Evolutionary conservation across 257 asterid genomes (phyloP), one percentile per base, ranked within the genome.

Genomic region (Fraxinus pennsylvanica): DNA sequence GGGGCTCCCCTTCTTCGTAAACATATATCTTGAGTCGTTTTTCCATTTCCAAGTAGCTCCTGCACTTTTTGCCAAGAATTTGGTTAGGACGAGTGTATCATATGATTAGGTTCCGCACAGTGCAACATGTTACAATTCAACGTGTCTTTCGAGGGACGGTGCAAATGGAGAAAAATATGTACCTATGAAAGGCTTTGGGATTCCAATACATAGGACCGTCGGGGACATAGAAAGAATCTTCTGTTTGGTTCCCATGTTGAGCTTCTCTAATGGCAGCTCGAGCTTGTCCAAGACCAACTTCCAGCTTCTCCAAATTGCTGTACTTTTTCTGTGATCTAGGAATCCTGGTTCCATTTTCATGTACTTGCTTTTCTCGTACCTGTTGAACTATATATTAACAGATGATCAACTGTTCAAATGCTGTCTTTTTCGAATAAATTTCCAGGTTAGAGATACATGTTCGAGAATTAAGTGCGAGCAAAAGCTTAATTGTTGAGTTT

Each of bases 11-110:
- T 80, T 92, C 97, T 79, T 85, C 86, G 52, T 92, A 92, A 22
- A 90, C 71, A 82, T 38, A 92, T 3, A 92, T 81, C 73, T 90
- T 92, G 61, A 92, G 35, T 65, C 81, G 82, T 72, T 83, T 90
- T 67, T 89, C 97, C 94, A 92, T 90, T 75, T 92, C 94, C 76
- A 81, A 14, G 32, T 92, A 92, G 78, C 97, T 92, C 88, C 94
- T 92, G 70, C 17, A 73, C n/a, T 43, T 74, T 30, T n/a, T 22
- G 10, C 39, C 72, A 39, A 25, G 29, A 0, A 36, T 27, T 29
- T 43, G 50, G 30, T 52, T 5, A 47, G 6, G 10, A 14, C 5
- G 2, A 9, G 29, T 4, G 9, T 19, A 0, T 21, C 19, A 22
- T 8, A n/a, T 17, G 25, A 69, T 29, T 43, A 61, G 19, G 59